These are phyloP conservation scores for Aureobasidium leucospermi DNA, from an alignment of 2,329 filamentous ascomycete species.

Conservation along the genomic window DNA sequence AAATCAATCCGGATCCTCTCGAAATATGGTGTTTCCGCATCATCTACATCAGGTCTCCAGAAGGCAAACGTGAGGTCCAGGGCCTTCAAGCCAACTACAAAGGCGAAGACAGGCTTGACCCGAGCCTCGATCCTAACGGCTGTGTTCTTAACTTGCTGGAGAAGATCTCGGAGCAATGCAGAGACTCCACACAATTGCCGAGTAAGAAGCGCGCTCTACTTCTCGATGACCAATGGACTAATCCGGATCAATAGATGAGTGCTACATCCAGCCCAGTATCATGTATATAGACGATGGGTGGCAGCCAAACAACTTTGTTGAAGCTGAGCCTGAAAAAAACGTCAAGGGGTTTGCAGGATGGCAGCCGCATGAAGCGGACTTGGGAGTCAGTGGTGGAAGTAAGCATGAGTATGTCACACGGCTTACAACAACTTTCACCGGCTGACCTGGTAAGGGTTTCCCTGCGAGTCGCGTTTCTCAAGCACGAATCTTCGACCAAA, in stretches of 20 bases:
- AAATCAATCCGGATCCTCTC: conserved; percentile 30
- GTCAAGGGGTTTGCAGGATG: neutral
- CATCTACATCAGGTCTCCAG: conserved; percentile 21
- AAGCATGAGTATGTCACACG: conserved; percentile 1
- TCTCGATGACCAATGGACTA: neutral
- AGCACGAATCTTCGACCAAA: neutral
- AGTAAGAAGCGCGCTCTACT: neutral
- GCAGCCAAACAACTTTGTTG: neutral
- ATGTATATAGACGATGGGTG: neutral
- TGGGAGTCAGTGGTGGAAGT: neutral
- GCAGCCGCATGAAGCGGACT: neutral
- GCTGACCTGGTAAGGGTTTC: neutral
- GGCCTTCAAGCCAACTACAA: neutral
- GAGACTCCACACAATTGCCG: neutral
- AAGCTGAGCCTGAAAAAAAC: neutral
- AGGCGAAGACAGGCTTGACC: neutral
- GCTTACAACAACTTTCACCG: neutral
- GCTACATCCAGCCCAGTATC: neutral
- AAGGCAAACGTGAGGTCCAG: neutral
- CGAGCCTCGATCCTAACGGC: neutral
- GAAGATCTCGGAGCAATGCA: neutral
- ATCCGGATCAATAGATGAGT: neutral
- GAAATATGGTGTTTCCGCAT: conserved; percentile 41
- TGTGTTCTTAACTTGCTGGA: neutral
- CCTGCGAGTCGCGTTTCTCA: neutral